phyloP scores from a whole-genome alignment of 371 early-diverging fungal species.

The Lichtheimia ornata region DNA sequence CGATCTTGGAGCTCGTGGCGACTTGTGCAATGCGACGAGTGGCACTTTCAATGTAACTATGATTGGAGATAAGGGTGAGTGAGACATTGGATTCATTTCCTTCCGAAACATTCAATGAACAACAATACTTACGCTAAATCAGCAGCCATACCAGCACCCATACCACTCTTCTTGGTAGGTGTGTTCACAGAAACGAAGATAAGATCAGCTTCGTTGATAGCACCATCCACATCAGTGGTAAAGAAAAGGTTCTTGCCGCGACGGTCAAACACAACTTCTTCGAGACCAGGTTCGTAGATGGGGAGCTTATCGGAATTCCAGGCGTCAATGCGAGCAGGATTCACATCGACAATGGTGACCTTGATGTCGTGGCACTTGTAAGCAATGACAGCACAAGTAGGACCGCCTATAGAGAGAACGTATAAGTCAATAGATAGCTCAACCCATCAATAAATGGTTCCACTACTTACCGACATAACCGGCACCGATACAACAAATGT shows the following conservation, averaged over 20 bases:
- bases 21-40: conserved; percentile 89
- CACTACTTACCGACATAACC: conserved; percentile 85
- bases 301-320: conserved; percentile 90
- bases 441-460: conserved; percentile 8
- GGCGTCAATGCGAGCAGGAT: conserved; percentile 76
- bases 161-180: conserved; percentile 78
- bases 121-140: conserved; percentile 72
- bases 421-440: not conserved
- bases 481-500: conserved; percentile 90
- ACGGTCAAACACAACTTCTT: conserved; percentile 72
- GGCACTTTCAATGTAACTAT: conserved; percentile 85
- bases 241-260: conserved; percentile 87
- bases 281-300: conserved; percentile 91
- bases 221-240: conserved; percentile 75
- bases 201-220: conserved; percentile 79
- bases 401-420: conserved; percentile 74
- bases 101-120: not conserved
- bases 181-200: conserved; percentile 93
- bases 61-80: not conserved
- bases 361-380: conserved; percentile 85
- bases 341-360: conserved; percentile 88
- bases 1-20: conserved; percentile 83
- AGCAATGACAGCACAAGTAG: conserved; percentile 94
- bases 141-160: conserved; percentile 85
- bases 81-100: not conserved